phyloP scores from a whole-genome alignment of 2,329 filamentous ascomycete species.

The Aspergillus fumigatiaffinis region DNA sequence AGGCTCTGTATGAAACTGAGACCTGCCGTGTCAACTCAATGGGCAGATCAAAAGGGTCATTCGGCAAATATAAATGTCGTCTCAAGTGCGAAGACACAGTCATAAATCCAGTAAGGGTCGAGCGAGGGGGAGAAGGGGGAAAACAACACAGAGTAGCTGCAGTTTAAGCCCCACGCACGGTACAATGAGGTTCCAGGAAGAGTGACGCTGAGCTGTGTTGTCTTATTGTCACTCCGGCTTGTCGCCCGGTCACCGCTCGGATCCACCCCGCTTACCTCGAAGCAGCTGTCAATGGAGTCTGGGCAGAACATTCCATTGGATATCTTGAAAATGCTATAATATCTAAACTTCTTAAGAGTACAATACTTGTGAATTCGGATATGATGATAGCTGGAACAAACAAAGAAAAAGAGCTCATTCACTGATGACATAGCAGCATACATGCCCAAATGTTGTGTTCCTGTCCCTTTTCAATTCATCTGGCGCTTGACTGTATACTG shows the following conservation, averaged over 20 bases:
- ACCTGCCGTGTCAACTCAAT: background rate
- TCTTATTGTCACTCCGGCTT: conserved; percentile 16
- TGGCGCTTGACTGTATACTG: background rate
- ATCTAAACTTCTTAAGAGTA: background rate
- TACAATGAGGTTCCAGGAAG: background rate
- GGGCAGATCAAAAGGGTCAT: background rate
- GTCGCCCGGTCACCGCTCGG: conserved; percentile 22
- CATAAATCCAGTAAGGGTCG: background rate
- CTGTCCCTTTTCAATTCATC: background rate
- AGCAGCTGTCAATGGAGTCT: background rate
- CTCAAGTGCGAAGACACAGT: background rate
- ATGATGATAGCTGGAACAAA: conserved; percentile 5
- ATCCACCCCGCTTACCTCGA: conserved; percentile 14
- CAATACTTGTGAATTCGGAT: conserved; percentile 8
- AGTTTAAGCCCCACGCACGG: background rate
- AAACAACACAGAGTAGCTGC: background rate
- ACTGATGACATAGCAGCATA: background rate
- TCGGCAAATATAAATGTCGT: background rate
- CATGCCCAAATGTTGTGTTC: background rate
- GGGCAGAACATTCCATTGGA: conserved; percentile 11
- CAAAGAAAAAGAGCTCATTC: conserved; percentile 1
- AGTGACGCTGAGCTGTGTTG: conserved; percentile 13
- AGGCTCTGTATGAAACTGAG: background rate
- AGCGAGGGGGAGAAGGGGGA: background rate
- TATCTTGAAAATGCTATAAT: conserved; percentile 15